Conservation (phyloP, 2,329 filamentous ascomycete genomes). For the Cladosporium sp. region DNA sequence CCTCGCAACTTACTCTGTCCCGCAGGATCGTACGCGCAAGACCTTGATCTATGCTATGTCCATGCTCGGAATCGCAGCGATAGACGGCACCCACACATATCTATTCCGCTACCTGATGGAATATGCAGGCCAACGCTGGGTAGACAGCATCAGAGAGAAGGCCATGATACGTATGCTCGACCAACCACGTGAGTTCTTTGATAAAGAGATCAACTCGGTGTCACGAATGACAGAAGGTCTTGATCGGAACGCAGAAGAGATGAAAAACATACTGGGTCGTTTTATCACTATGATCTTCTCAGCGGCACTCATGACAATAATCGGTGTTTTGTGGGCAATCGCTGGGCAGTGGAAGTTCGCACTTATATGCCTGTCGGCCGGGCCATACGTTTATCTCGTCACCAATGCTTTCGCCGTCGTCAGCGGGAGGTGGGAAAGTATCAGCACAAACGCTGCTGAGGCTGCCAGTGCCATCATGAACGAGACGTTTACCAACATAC, state of each 20-base stretch:
- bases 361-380: slow-evolving; percentile 63
- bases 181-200: slow-evolving; percentile 78
- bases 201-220: slow-evolving; percentile 61
- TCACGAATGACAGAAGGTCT: slow-evolving; percentile 65
- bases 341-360: slow-evolving; percentile 74
- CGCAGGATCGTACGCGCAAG: slow-evolving; percentile 43
- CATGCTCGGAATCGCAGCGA: slow-evolving; percentile 63
- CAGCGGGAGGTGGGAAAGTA: slow-evolving; percentile 67
- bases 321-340: slow-evolving; percentile 72
- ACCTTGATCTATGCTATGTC: slow-evolving; percentile 65
- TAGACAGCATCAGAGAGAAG: slow-evolving; percentile 64
- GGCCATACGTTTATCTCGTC: slow-evolving; percentile 63
- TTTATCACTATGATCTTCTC: slow-evolving; percentile 69
- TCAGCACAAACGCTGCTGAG: slow-evolving; percentile 61
- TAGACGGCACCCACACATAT: slow-evolving; percentile 64
- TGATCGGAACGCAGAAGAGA: slow-evolving; percentile 80
- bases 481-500: slow-evolving; percentile 75
- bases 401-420: slow-evolving; percentile 62
- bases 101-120: slow-evolving; percentile 69
- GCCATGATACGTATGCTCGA: slow-evolving; percentile 66
- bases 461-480: slow-evolving; percentile 59
- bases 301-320: slow-evolving; percentile 60
- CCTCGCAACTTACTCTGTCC: slow-evolving; percentile 63
- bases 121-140: slow-evolving; percentile 68
- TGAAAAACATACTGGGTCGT: slow-evolving; percentile 73